phyloP scores from a whole-genome alignment of 1,284 basidiomycete genomes.

The Irpex sp. region DNA sequence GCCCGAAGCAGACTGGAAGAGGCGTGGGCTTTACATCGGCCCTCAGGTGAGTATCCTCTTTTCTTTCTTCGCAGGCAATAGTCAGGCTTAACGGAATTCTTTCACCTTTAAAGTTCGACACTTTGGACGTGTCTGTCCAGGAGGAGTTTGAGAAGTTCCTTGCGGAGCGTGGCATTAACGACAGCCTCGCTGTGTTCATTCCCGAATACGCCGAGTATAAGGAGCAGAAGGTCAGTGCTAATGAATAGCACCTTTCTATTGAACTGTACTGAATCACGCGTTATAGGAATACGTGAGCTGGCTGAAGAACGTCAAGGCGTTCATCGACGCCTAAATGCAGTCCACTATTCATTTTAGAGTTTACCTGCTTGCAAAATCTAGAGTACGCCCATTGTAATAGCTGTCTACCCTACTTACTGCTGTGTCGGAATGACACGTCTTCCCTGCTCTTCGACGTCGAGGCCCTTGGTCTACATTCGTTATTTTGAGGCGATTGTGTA shows the following conservation, averaged over 20 bases:
- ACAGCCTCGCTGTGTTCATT: slow-evolving; percentile 77
- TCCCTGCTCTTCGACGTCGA: neutral
- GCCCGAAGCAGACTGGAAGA: slow-evolving; percentile 91
- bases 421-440: slow-evolving; percentile 4
- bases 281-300: slow-evolving; percentile 87
- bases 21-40: slow-evolving; percentile 89
- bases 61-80: neutral
- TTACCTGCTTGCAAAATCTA: slow-evolving; percentile 1
- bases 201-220: slow-evolving; percentile 85
- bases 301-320: slow-evolving; percentile 82
- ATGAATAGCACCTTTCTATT: too few species aligned
- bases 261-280: neutral
- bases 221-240: slow-evolving; percentile 74
- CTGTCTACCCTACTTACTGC: slow-evolving; percentile 3
- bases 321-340: slow-evolving; percentile 61
- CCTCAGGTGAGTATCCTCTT: slow-evolving; percentile 60
- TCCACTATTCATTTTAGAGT: neutral
- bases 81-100: neutral
- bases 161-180: slow-evolving; percentile 85
- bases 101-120: slow-evolving; percentile 64
- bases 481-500: too few species aligned
- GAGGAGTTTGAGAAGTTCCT: slow-evolving; percentile 83
- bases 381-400: neutral
- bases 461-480: neutral
- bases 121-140: slow-evolving; percentile 85